These are phyloP conservation scores for Xylaria sp. DNA, from an alignment of 495 filamentous ascomycete species.

Conservation along the genomic window DNA sequence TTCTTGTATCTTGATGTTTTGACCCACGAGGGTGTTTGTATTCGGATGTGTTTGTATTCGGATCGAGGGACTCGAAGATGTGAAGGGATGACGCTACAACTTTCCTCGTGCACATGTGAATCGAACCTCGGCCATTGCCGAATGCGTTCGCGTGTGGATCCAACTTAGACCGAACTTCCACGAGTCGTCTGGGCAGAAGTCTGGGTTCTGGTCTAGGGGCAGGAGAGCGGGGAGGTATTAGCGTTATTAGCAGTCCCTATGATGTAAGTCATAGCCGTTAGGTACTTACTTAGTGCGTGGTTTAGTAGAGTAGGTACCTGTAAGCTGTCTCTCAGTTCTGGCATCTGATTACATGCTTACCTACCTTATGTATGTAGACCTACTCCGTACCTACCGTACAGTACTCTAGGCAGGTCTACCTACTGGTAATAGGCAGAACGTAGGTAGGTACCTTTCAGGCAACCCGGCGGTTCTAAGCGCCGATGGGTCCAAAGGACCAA, in stretches of 20 bases:
- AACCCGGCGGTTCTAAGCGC: no score
- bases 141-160: conserved; percentile 30
- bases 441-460: no score
- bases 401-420: no score
- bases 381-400: no score
- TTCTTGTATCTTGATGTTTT: conserved; percentile 22
- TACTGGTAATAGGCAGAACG: no score
- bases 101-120: conserved; percentile 38
- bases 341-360: no score
- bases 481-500: background rate
- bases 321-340: background rate
- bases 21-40: background rate
- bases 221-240: conserved; percentile 1
- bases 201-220: background rate
- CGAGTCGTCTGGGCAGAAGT: no score
- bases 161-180: conserved; percentile 1
- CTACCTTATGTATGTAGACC: no score
- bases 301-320: no score
- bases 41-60: no score
- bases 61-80: conserved; percentile 28
- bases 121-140: conserved; percentile 40
- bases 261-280: background rate
- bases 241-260: conserved; percentile 1
- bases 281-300: background rate
- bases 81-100: conserved; percentile 35